Conservation (phyloP, 2,329 filamentous ascomycete species). For the Hymenoscyphus linearis region DNA sequence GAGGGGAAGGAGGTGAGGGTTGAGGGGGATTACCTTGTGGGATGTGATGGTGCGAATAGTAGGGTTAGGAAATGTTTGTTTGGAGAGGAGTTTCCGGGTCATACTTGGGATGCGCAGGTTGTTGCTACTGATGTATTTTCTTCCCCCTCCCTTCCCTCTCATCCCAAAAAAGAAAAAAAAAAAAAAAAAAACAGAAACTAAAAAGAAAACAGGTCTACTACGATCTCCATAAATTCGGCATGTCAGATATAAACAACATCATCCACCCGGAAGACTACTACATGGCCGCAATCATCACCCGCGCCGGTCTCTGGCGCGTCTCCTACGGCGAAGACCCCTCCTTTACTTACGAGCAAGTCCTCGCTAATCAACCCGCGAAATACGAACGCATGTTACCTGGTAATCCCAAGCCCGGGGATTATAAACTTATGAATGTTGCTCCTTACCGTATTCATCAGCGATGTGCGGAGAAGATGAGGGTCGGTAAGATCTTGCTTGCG, state of each 20-base stretch:
- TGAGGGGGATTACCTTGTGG: slow-evolving; percentile 49
- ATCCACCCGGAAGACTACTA: slow-evolving; percentile 57
- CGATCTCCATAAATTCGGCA: slow-evolving; percentile 50
- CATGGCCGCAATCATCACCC: slow-evolving; percentile 55
- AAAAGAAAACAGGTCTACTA: slow-evolving; percentile 47
- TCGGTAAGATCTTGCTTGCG: slow-evolving; percentile 40
- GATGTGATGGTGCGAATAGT: slow-evolving; percentile 51
- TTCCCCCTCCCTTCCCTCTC: background rate
- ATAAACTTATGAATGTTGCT: slow-evolving; percentile 47
- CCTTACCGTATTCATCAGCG: slow-evolving; percentile 47
- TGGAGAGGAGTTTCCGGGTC: slow-evolving; percentile 39
- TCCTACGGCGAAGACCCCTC: slow-evolving; percentile 55
- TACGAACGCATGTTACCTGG: slow-evolving; percentile 54
- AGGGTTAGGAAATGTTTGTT: slow-evolving; percentile 45
- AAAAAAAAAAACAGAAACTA: background rate
- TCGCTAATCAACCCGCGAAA: slow-evolving; percentile 46
- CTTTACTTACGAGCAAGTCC: slow-evolving; percentile 48
- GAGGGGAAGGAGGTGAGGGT: slow-evolving; percentile 33
- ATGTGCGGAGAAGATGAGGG: slow-evolving; percentile 40
- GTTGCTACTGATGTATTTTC: slow-evolving; percentile 48
- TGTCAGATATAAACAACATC: slow-evolving; percentile 53
- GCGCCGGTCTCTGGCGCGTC: slow-evolving; percentile 55
- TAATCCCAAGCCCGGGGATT: slow-evolving; percentile 50
- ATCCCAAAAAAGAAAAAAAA: background rate
- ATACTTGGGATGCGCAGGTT: slow-evolving; percentile 34